Base-by-base conservation (phyloP, 2,329 filamentous ascomycete species). In the Didymella lethalis region DNA sequence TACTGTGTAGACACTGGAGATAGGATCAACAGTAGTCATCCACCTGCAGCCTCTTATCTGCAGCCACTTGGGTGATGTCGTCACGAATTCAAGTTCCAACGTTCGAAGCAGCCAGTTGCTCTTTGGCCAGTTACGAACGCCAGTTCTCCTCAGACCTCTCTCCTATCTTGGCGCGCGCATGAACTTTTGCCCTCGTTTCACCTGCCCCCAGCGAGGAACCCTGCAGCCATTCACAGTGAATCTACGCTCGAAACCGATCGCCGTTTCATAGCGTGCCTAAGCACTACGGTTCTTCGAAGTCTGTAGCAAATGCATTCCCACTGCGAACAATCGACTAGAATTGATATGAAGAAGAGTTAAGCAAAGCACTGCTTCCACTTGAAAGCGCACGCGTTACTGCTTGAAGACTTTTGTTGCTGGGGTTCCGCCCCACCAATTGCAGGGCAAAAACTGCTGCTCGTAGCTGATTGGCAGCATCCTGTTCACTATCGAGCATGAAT, bases 351-450 rank as follows among this genome's bases (percentile, higher is more conserved):
- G 7, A 41, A 23, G 41, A 26, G 14, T 25, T 31, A 29, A 7
- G 31, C 12, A 3, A 8, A n/a, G 4, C 23, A 23, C n/a, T 23
- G 32, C n/a, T 6, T 16, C 6, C 3, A 14, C 11, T n/a, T 45
- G n/a, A 25, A 25, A 41, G 26, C 11, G 41, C 53, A 61, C 48
- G 45, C 41, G 41, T 54, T 46, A 59, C 45, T 50, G 36, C 41
- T 36, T 4, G 38, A 48, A 28, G n/a, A 40, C 47, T 52, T 18
- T 44, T 25, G 60, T 65, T 63, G 58, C 63, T 57, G 44, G 52
- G 57, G 61, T 57, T 59, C 29, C 63, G 63, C 63, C 60, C 63
- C 63, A 56, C 40, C 46, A 18, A 16, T 6, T n/a, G 47, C 32
- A 23, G 32, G 31, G 28, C 25, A 11, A 11, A 32, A 58, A 40